These are phyloP conservation scores for Suhomyces kilbournensis DNA, from an alignment of 805 yeast genomes.

Conservation along the genomic window DNA sequence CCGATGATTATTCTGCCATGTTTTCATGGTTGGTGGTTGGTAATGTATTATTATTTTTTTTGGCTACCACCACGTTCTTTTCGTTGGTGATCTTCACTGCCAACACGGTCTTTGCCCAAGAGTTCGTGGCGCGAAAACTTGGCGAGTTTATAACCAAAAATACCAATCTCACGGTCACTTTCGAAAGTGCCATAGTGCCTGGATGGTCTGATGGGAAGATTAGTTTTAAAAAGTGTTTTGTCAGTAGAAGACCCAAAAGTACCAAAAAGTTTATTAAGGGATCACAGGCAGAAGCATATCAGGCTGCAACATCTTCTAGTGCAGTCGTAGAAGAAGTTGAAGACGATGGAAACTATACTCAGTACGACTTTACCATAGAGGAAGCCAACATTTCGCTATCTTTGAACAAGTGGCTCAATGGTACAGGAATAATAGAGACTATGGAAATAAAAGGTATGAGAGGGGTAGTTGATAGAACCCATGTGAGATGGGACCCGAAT, in stretches of 20 bases:
- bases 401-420: slow-evolving; percentile 83
- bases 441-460: slow-evolving; percentile 79
- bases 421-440: slow-evolving; percentile 78
- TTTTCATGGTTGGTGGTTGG: slow-evolving; percentile 92
- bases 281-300: slow-evolving; percentile 68
- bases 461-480: slow-evolving; percentile 90
- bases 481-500: slow-evolving; percentile 75
- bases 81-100: slow-evolving; percentile 73
- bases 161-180: slow-evolving; percentile 77
- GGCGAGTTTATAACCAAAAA: slow-evolving; percentile 84
- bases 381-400: slow-evolving; percentile 78
- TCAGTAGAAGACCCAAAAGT: slow-evolving; percentile 75
- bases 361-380: slow-evolving; percentile 87
- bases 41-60: slow-evolving; percentile 69
- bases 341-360: slow-evolving; percentile 95
- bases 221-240: slow-evolving; percentile 78
- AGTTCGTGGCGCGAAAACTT: slow-evolving; percentile 72
- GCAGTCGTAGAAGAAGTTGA: slow-evolving; percentile 30
- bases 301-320: slow-evolving; percentile 38
- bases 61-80: slow-evolving; percentile 91
- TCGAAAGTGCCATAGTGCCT: slow-evolving; percentile 92
- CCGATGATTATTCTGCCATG: slow-evolving; percentile 89
- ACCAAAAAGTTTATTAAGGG: slow-evolving; percentile 60
- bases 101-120: slow-evolving; percentile 87
- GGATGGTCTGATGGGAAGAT: slow-evolving; percentile 89